These are phyloP conservation scores for Ensete glaucum DNA, from an alignment of 176 grass and related monocot species.

Conservation along the genomic window DNA sequence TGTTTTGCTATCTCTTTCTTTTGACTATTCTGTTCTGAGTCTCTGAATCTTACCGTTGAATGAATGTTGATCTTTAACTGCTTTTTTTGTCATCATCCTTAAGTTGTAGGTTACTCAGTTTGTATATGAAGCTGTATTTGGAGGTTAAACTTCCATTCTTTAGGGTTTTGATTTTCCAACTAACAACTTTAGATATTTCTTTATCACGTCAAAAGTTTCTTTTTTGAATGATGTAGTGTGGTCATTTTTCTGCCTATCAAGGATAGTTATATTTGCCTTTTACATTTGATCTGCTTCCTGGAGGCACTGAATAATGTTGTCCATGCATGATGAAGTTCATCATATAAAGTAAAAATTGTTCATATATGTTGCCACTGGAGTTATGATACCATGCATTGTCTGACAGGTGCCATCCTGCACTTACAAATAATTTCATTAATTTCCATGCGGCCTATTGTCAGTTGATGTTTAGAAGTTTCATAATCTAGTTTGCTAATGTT, in stretches of 20 bases:
- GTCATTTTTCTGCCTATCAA: not conserved
- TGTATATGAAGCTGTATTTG: constrained; percentile 76
- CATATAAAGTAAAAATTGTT: not conserved
- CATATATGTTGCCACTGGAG: not conserved
- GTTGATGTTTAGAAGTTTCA: not conserved
- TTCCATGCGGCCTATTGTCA: not conserved
- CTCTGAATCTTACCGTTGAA: constrained; percentile 37
- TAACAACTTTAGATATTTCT: constrained; percentile 26
- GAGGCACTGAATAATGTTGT: not conserved
- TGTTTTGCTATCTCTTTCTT: constrained; percentile 88
- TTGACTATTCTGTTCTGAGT: constrained; percentile 48
- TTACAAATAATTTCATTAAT: not conserved
- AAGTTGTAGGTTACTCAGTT: constrained; percentile 63
- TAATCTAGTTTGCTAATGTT: constrained; percentile 1
- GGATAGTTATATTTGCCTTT: not conserved
- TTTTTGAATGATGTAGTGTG: constrained; percentile 22
- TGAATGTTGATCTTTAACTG: constrained; percentile 58
- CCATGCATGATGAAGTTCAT: not conserved
- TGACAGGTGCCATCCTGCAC: not conserved
- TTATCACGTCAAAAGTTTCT: constrained; percentile 15
- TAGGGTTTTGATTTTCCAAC: constrained; percentile 35
- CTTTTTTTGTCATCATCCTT: constrained; percentile 32
- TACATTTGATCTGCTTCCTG: not conserved
- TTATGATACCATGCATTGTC: not conserved
- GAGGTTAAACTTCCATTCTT: constrained; percentile 85